Conservation (phyloP, 345 rosid species). For the Gossypium mustelinum region DNA sequence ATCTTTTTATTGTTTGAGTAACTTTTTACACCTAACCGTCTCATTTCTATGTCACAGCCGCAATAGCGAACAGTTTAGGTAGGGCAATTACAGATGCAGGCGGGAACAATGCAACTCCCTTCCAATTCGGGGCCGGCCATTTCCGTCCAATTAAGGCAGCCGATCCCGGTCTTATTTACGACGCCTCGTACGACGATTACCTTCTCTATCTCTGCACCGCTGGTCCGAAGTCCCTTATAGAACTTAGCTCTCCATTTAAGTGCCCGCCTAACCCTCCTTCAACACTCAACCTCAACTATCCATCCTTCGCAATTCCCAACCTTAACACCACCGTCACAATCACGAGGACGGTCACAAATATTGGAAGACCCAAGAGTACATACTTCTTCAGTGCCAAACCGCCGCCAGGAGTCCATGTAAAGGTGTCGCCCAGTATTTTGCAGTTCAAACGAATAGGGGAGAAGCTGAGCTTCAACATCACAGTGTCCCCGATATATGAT, state of each 20-base stretch:
- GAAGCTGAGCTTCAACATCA: conserved; percentile 53
- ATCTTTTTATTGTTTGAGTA: background rate
- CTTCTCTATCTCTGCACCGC: conserved; percentile 48
- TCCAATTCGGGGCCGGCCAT: conserved; percentile 65
- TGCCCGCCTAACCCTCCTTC: conserved; percentile 41
- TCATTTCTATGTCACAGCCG: conserved; percentile 36
- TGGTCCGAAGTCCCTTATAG: background rate
- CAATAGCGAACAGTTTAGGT: conserved; percentile 41
- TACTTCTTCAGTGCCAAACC: conserved; percentile 39
- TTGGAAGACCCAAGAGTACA: conserved; percentile 32
- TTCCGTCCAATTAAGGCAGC: conserved; percentile 54
- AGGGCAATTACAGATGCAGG: conserved; percentile 38
- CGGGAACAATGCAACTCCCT: conserved; percentile 50
- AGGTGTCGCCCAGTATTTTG: conserved; percentile 46
- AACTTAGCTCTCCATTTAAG: conserved; percentile 23
- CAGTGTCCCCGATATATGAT: conserved; percentile 10
- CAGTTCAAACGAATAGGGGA: conserved; percentile 40
- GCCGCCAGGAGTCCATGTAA: conserved; percentile 46
- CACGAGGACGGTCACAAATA: conserved; percentile 67
- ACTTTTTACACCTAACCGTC: background rate
- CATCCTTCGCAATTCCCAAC: conserved; percentile 51
- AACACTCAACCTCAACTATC: conserved; percentile 54
- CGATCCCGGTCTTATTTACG: conserved; percentile 80
- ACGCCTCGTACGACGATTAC: conserved; percentile 55
- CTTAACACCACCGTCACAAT: conserved; percentile 33